Percentiles rank a stretch among this genome's conserved stretches.
These are phyloP conservation scores for Phytophthora colocasiae DNA, from an alignment of 352 stramenopile genomes.

Conservation along the genomic window DNA sequence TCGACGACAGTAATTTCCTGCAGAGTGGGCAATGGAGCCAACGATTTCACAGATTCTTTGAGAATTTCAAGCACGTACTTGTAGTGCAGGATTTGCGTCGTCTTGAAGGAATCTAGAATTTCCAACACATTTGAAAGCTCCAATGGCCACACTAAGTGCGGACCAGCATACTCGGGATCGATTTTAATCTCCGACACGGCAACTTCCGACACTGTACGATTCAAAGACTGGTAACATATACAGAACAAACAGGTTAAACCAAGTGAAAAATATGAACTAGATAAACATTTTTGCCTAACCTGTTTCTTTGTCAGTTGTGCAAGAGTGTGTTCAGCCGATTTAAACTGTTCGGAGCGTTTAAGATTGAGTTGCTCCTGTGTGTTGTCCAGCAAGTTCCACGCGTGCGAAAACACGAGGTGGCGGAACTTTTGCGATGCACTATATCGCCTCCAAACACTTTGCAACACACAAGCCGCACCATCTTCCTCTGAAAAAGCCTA, in stretches of 20 bases:
- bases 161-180: slow-evolving; percentile 72
- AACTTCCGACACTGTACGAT: slow-evolving; percentile 65
- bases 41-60: slow-evolving; percentile 63
- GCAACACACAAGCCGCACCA: slow-evolving; percentile 74
- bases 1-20: slow-evolving; percentile 89
- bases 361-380: slow-evolving; percentile 91
- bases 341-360: slow-evolving; percentile 88
- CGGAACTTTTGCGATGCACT: slow-evolving; percentile 85
- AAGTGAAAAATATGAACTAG: slow-evolving; percentile 4
- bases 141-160: slow-evolving; percentile 86
- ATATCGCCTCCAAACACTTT: slow-evolving; percentile 77
- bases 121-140: slow-evolving; percentile 85
- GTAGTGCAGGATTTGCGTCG: slow-evolving; percentile 85
- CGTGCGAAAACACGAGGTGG: slow-evolving; percentile 78
- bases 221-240: slow-evolving; percentile 39
- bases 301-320: slow-evolving; percentile 76
- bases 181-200: slow-evolving; percentile 61
- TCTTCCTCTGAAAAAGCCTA: slow-evolving; percentile 85
- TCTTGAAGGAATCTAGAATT: slow-evolving; percentile 93
- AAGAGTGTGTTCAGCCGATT: slow-evolving; percentile 83
- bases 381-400: slow-evolving; percentile 92
- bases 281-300: slow-evolving; percentile 31
- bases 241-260: slow-evolving; percentile 4
- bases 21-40: slow-evolving; percentile 76
- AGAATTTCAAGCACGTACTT: slow-evolving; percentile 93